These are phyloP conservation scores for Fusarium humuli DNA, from an alignment of 2,329 filamentous ascomycete species.

Conservation along the genomic window DNA sequence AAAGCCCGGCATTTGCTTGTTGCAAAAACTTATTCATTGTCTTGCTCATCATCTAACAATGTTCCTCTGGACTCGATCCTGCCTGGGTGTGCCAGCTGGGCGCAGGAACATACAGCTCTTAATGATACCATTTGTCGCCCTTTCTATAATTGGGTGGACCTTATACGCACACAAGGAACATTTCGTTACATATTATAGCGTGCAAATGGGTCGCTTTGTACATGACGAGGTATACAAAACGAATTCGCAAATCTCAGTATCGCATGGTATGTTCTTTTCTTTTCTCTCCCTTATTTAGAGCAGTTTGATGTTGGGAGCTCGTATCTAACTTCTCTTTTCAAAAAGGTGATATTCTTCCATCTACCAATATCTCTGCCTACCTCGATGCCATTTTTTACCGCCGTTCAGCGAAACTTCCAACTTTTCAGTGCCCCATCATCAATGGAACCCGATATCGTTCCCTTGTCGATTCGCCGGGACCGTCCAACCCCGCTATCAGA, in stretches of 20 bases:
- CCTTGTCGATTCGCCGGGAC: neutral
- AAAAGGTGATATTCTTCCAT: neutral
- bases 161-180: neutral
- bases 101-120: neutral
- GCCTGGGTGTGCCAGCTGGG: neutral
- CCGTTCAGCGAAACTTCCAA: neutral
- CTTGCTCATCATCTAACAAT: neutral
- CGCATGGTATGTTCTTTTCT: neutral
- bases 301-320: too few species aligned
- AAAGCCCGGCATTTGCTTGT: neutral
- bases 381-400: neutral
- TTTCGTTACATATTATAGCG: neutral
- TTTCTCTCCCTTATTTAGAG: neutral
- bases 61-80: neutral
- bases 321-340: neutral
- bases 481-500: neutral
- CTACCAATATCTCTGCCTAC: neutral
- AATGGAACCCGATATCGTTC: neutral
- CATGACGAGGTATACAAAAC: neutral
- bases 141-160: neutral
- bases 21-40: neutral
- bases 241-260: neutral
- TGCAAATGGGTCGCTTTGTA: neutral
- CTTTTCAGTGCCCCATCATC: neutral
- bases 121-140: neutral